These are phyloP conservation scores for Castanea mollissima DNA, from an alignment of 306 rosid genomes.

Conservation along the genomic window DNA sequence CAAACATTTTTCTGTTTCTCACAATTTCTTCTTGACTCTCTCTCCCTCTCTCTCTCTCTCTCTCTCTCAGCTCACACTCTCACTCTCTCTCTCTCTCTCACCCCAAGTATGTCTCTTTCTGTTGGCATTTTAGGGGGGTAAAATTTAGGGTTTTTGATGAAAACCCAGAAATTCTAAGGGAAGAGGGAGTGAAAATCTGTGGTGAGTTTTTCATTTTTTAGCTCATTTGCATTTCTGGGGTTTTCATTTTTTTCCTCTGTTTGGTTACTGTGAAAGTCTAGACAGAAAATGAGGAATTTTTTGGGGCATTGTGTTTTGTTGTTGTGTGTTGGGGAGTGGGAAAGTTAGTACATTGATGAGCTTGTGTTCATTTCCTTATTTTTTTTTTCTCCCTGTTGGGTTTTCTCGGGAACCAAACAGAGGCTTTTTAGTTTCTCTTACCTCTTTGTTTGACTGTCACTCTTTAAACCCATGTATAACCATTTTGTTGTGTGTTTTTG, in stretches of 20 bases:
- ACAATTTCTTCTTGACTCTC: no score
- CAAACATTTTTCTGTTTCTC: no score
- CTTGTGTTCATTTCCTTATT: neutral
- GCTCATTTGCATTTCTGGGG: slow-evolving; percentile 4
- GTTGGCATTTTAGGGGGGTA: neutral
- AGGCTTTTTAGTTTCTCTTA: neutral
- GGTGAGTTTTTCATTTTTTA: slow-evolving; percentile 13
- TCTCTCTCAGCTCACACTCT: neutral
- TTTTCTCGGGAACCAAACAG: slow-evolving; percentile 6
- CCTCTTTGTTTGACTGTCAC: neutral
- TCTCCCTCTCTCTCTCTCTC: neutral
- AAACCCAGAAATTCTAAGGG: neutral
- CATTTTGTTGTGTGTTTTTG: neutral
- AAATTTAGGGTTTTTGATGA: slow-evolving; percentile 14
- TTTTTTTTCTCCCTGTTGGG: neutral
- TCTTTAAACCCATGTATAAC: neutral
- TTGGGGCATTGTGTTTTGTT: neutral
- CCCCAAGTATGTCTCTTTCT: neutral
- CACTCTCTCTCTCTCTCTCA: neutral
- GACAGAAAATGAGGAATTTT: neutral
- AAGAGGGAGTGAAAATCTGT: neutral
- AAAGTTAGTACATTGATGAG: neutral
- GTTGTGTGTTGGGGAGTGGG: neutral
- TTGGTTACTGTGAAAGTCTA: slow-evolving; percentile 13
- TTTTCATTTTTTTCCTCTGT: neutral